Percentiles rank a stretch among this genome's conserved stretches.
phyloP scores from a whole-genome alignment of 768 basidiomycete genomes.

The Mycena epipterygia region DNA sequence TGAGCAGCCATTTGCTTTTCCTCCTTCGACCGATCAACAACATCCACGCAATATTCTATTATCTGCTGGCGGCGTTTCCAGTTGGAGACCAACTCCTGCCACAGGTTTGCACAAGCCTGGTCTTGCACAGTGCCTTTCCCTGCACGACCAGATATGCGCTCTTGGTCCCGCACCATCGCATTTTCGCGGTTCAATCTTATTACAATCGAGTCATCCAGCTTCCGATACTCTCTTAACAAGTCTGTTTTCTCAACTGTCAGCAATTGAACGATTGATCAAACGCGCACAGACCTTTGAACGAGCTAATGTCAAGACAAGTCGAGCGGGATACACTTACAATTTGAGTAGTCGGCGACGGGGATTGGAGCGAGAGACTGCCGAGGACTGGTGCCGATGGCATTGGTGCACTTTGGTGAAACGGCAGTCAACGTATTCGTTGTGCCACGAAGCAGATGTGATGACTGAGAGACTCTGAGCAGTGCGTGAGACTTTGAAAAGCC shows the following conservation, averaged over 20 bases:
- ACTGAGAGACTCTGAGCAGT: too few species aligned
- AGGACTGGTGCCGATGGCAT: slow-evolving; percentile 64
- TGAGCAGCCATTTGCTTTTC: slow-evolving; percentile 67
- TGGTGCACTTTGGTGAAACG: not conserved
- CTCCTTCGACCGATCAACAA: slow-evolving; percentile 73
- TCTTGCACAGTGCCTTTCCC: slow-evolving; percentile 71
- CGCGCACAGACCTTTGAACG: slow-evolving; percentile 25
- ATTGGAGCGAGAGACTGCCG: slow-evolving; percentile 79
- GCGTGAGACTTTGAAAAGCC: too few species aligned
- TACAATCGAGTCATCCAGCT: slow-evolving; percentile 82
- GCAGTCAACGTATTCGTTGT: too few species aligned
- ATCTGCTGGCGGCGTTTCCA: slow-evolving; percentile 84
- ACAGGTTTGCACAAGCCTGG: slow-evolving; percentile 80
- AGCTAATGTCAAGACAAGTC: slow-evolving; percentile 63
- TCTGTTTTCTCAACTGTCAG: slow-evolving; percentile 87
- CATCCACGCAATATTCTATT: slow-evolving; percentile 80
- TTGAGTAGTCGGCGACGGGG: slow-evolving; percentile 75
- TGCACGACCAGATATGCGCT: slow-evolving; percentile 61
- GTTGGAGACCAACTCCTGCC: slow-evolving; percentile 74
- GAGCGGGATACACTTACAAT: slow-evolving; percentile 79
- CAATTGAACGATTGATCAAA: slow-evolving; percentile 38
- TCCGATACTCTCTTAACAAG: slow-evolving; percentile 85
- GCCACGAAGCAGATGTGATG: too few species aligned
- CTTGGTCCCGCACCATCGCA: slow-evolving; percentile 81
- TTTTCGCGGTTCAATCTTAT: slow-evolving; percentile 87